Evolutionary conservation across 1,284 basidiomycete species (phyloP).

Genomic region (Ustilago cynodontis): DNA sequence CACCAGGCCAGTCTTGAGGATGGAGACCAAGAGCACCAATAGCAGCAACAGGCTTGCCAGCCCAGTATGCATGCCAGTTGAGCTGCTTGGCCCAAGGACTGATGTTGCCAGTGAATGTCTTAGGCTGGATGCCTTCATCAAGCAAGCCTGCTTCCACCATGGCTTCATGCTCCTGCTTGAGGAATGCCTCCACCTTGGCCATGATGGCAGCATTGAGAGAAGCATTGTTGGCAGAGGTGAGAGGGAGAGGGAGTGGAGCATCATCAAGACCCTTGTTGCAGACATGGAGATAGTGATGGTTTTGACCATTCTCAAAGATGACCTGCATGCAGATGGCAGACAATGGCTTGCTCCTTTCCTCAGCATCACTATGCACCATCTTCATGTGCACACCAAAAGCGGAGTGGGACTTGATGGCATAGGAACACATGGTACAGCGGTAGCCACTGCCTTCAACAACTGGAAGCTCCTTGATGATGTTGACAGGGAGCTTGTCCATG

Average conservation of each 20-base stretch:
- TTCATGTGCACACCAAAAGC: neutral
- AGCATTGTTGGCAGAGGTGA: neutral
- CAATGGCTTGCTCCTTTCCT: neutral
- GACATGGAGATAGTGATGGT: slow-evolving; percentile 7
- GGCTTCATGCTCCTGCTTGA: neutral
- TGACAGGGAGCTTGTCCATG: slow-evolving; percentile 3
- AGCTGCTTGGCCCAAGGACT: slow-evolving; percentile 4
- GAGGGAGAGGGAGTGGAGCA: neutral
- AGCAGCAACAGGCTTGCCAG: slow-evolving; percentile 1
- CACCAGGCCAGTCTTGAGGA: neutral
- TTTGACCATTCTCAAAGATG: neutral
- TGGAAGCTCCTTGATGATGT: slow-evolving; percentile 7
- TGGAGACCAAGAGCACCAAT: neutral
- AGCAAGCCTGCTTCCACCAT: slow-evolving; percentile 1
- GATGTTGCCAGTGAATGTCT: slow-evolving; percentile 8
- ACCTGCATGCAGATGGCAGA: neutral
- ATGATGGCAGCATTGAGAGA: neutral
- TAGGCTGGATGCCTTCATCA: neutral
- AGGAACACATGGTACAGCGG: neutral
- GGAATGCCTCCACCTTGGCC: slow-evolving; percentile 1
- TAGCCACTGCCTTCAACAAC: neutral
- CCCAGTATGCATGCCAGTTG: slow-evolving; percentile 5
- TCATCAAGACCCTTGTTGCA: neutral
- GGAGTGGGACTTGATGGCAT: neutral
- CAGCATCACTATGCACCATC: neutral